Base-by-base conservation (phyloP, 306 rosid species). In the Abrus precatorius region DNA sequence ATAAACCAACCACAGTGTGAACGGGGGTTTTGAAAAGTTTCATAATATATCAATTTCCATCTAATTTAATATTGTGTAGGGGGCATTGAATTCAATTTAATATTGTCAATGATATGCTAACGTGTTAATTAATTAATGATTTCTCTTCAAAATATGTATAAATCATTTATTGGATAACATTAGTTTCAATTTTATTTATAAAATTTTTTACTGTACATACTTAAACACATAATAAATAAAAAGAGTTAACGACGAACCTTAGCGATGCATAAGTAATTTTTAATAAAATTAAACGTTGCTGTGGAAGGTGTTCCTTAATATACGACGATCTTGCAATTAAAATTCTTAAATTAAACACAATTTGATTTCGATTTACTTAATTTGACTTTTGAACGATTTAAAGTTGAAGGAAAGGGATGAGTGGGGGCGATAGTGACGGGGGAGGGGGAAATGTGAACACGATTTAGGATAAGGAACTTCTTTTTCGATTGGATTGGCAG, bases 371-470 rank as follows among this genome's bases (percentile, higher is more conserved):
- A 56, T 28, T 57, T 57, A 28, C 13, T 57, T 30, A 59, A 29
- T 59, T 29, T 29, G 41, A 30, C 2, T 59, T 9, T 9, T n/a
- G 14, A 10, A 59, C 8, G 13, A 56, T 13, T 52, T 47, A 47
- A 50, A 36, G 40, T 36, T 36, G 40, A 36, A 36, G 40, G 40
- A 49, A 56, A 59, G 28, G 28, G 63, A 13, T 29, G 40, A 59
- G 3, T 10, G 8, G 48, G 30, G 41, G 32, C 33, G 53, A 65
- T 12, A 13, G 3, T 11, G 55, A 50, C 27, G 8, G 11, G 59
- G 1, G n/a, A 41, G 9, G 44, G 11, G 44, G 27, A 61, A 63
- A 34, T 66, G 53, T 66, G 72, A 66, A 66, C 72, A 66, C 14
- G 1, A 65, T 7, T 40, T 3, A 8, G 52, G 34, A 65, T 41